Evolutionary conservation across 306 rosid species (phyloP).

Genomic region (Trifolium subterraneum): DNA sequence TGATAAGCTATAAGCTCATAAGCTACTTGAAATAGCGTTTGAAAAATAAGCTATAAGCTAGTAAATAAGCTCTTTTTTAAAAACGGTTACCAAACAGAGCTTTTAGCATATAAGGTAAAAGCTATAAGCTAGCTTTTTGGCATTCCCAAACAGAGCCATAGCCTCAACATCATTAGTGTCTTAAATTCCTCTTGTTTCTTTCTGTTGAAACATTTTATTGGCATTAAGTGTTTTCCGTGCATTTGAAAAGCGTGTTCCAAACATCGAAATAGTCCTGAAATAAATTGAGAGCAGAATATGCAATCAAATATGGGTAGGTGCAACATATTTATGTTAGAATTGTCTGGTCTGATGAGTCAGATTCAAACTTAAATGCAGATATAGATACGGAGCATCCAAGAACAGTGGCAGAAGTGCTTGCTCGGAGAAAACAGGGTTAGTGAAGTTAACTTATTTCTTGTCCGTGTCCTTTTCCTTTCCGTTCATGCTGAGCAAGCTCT

Average conservation of each 20-base stretch:
- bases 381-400: conserved; percentile 75
- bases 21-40: too few species aligned
- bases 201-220: conserved; percentile 17
- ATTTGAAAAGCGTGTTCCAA: conserved; percentile 17
- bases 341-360: conserved; percentile 43
- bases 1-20: too few species aligned
- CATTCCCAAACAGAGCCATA: too few species aligned
- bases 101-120: too few species aligned
- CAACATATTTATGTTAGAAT: conserved; percentile 17
- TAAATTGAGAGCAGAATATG: conserved; percentile 25
- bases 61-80: too few species aligned
- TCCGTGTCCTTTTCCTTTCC: conserved; percentile 33
- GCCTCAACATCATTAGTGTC: neutral
- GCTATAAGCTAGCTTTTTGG: too few species aligned
- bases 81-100: too few species aligned
- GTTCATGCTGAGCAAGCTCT: conserved; percentile 34
- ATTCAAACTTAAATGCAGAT: conserved; percentile 65
- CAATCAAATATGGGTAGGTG: conserved; percentile 8
- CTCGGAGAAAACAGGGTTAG: conserved; percentile 73
- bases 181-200: conserved; percentile 13
- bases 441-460: conserved; percentile 34
- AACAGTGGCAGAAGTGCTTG: conserved; percentile 76
- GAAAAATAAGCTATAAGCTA: too few species aligned
- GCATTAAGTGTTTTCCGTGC: neutral
- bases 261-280: conserved; percentile 5